Percentiles rank a stretch among this genome's conserved stretches.
Conservation (phyloP, 2,329 filamentous ascomycete species). For the Diplodia seriata region DNA sequence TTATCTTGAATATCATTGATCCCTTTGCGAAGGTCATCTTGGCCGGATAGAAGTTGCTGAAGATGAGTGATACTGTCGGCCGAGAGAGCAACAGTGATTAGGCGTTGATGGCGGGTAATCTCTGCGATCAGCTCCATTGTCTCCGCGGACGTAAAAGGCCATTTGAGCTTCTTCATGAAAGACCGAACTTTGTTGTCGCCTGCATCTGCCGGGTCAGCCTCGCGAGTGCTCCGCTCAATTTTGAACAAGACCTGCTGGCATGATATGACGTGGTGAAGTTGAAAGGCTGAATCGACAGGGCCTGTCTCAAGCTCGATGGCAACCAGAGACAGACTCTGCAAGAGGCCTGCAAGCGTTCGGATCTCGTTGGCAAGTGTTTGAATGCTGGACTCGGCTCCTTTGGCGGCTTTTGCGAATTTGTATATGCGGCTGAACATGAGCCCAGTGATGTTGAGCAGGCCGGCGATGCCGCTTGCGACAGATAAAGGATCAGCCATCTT, state of each 20-base stretch:
- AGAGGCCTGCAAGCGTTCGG: background rate
- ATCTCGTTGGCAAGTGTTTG: background rate
- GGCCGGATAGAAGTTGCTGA: background rate
- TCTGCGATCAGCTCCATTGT: background rate
- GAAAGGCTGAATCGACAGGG: background rate
- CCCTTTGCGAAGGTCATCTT: background rate
- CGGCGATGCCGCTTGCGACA: slow-evolving; percentile 6
- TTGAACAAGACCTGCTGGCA: background rate
- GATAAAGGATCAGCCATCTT: slow-evolving; percentile 2
- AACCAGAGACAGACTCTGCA: background rate
- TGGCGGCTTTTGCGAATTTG: background rate
- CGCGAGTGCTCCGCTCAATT: background rate
- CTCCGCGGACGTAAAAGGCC: slow-evolving; percentile 1
- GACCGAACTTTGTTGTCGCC: background rate
- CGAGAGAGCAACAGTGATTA: background rate
- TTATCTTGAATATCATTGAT: background rate
- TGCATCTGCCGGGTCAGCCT: background rate
- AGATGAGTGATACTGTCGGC: background rate
- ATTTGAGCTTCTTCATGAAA: background rate
- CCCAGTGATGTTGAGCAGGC: background rate
- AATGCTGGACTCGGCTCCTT: background rate
- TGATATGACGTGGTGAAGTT: background rate
- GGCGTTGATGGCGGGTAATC: background rate
- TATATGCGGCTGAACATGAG: background rate
- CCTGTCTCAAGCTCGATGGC: background rate